Percentiles rank a stretch among this genome's conserved stretches.
These are phyloP conservation scores for Fusarium transvaalense DNA, from an alignment of 2,329 filamentous ascomycete species.

Conservation along the genomic window DNA sequence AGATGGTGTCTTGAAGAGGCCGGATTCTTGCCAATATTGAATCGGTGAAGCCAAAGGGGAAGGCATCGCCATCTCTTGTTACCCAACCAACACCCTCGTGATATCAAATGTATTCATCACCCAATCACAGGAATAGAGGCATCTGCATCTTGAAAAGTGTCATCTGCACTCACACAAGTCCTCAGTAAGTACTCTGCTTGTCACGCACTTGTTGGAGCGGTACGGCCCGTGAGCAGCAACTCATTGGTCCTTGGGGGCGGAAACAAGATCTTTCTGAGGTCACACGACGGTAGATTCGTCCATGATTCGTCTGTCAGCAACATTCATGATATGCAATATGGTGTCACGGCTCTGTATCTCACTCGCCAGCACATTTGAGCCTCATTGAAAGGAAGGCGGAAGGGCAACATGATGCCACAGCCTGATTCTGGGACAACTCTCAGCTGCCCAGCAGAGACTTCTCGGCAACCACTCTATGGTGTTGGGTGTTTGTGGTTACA, in stretches of 20 bases:
- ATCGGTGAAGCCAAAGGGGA: slow-evolving; percentile 24
- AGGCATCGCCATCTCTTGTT: slow-evolving; percentile 11
- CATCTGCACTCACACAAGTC: slow-evolving; percentile 7
- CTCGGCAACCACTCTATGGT: not conserved
- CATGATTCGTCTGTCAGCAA: slow-evolving; percentile 17
- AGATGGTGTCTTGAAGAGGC: slow-evolving; percentile 6
- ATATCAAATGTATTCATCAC: not conserved
- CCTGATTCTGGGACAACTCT: not conserved
- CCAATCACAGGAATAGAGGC: slow-evolving; percentile 1
- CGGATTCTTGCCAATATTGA: slow-evolving; percentile 7
- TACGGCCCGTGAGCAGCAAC: slow-evolving; percentile 10
- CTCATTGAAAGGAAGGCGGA: not conserved
- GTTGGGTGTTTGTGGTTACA: slow-evolving; percentile 9
- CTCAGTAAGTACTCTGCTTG: slow-evolving; percentile 24
- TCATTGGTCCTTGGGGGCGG: slow-evolving; percentile 1
- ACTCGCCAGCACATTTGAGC: slow-evolving; percentile 1
- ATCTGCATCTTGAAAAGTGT: slow-evolving; percentile 13
- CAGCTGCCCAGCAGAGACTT: not conserved
- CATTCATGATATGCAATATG: not conserved
- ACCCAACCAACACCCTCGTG: slow-evolving; percentile 25
- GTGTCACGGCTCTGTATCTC: slow-evolving; percentile 5
- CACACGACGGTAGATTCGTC: not conserved
- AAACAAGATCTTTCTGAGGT: slow-evolving; percentile 1
- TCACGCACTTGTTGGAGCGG: slow-evolving; percentile 12
- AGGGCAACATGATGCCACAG: not conserved